Conservation (phyloP, 371 early-diverging fungal species). For the Chytridiales sp. region DNA sequence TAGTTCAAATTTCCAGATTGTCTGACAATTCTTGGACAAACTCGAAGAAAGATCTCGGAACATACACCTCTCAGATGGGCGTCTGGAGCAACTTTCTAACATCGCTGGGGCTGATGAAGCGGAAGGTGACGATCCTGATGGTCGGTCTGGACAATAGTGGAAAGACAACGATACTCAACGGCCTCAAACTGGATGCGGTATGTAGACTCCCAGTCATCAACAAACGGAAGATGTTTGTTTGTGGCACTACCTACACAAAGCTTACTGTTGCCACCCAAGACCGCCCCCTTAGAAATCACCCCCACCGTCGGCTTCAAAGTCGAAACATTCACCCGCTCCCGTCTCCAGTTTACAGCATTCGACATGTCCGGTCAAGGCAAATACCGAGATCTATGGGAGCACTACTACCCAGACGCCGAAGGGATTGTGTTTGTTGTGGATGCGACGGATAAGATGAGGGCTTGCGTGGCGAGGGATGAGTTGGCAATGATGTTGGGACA, state of each 20-base stretch:
- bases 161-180: conserved; percentile 30
- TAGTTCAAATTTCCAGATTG: background rate
- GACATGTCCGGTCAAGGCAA: conserved; percentile 47
- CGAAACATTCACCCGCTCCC: conserved; percentile 26
- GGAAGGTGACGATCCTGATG: conserved; percentile 30
- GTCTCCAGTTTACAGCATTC: conserved; percentile 32
- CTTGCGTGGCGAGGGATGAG: conserved; percentile 39
- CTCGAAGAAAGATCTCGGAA: no score
- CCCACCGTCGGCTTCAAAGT: conserved; percentile 40
- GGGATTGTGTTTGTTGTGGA: conserved; percentile 39
- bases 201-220: no score
- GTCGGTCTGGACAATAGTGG: conserved; percentile 41
- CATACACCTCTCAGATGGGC: no score
- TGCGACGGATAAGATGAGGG: conserved; percentile 30
- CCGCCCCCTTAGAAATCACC: conserved; percentile 20
- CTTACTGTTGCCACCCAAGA: conserved; percentile 11
- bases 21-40: no score
- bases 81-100: conserved; percentile 28
- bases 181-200: conserved; percentile 22
- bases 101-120: conserved; percentile 26
- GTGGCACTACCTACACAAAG: background rate
- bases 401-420: conserved; percentile 35
- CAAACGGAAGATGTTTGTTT: background rate
- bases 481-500: conserved; percentile 28
- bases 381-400: conserved; percentile 38